Base-by-base conservation (phyloP, 192 early-diverging fungal genomes). In the Funneliformis geosporum region DNA sequence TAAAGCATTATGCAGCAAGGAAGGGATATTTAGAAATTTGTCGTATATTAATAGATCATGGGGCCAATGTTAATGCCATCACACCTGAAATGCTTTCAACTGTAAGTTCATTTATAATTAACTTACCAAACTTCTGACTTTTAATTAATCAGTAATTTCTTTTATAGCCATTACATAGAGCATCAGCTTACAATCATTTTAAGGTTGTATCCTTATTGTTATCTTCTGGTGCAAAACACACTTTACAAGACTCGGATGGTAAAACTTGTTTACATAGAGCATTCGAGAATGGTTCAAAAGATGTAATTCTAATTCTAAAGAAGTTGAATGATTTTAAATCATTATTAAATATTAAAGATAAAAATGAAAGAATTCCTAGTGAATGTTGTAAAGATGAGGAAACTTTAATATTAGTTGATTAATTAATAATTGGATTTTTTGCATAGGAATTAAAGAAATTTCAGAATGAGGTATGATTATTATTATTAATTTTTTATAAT, bases 81-180 rank as follows among this genome's bases (percentile, higher is more conserved):
- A 76, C 75, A 64, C 75, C 75, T 12, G 75, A 76, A 76, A 23
- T 76, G 14, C 21, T 64, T 12, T 76, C 75, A 65, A 76, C 75
- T 18, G 75, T 76, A 64, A 25, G 75, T 76, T 39, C 39, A 64
- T 61, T 16, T 38, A 23, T 39, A 12, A 3, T 60, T 28, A 39
- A n/a, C 25, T 8, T 8, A 25, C 11, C n/a, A n/a, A 18, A 3
- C 18, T 11, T 8, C 8, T 73, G 44, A 33, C 55, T 14, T 25
- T 39, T 11, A 38, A 74, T 16, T 59, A 74, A 14, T 10, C 11
- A 60, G n/a, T 23, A 8, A n/a, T 5, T 14, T 70, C 16, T 55
- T 39, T 39, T n/a, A 76, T 46, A 75, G 75, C 61, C 75, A 43
- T 43, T 76, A n/a, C 60, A 64, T 43, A 60, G 75, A 12, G 75